Base-by-base conservation (phyloP, 2,329 filamentous ascomycete genomes). In the Raffaelea deltoideospora region DNA sequence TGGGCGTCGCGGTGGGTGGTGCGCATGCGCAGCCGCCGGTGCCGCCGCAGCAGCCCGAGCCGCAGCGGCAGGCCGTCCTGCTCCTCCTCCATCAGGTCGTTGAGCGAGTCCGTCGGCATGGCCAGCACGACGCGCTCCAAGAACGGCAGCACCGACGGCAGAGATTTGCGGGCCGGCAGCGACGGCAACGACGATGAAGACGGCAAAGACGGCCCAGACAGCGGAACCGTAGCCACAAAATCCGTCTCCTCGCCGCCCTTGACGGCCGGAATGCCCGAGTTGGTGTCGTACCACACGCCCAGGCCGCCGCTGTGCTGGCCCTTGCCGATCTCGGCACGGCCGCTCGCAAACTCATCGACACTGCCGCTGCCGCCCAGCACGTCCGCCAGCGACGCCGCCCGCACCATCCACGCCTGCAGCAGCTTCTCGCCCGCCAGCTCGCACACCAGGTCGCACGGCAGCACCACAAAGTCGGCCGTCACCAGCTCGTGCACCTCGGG, bases 361-460 rank as follows among this genome's bases (percentile, higher is more conserved):
- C 18, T 17, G 20, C 30, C 5, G 1, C 14, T 34, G 36, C 24
- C 54, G 13, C 65, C 71, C 3, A 78, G 67, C 13, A 68, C 64
- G 58, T 62, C 74, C 47, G 58, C 69, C 55, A 88, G 64, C 27
- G 78, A 81, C 14, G 75, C 78, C 34, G 85, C 74, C 47, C 81
- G 76, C 22, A 87, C 74, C 79, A 95, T 87, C 86, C 90, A 98
- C 41, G 87, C 76, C 55, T 95, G 85, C 3, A 93, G 60, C 18
- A 96, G 65, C 43, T 78, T 74, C 48, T 86, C 80, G 11, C 86
- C 87, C 3, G 81, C 78, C 14, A 96, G 63, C 51, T 94, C 87
- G 53, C 86, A 95, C 28, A 98, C 76, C 7, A 98, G 65, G 54
- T 98, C 90, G 56, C 90, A 98, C 1, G 90, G 88, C 4, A 98